These are phyloP conservation scores for Salisapilia sapeloensis DNA, from an alignment of 352 stramenopile genomes.

Conservation along the genomic window DNA sequence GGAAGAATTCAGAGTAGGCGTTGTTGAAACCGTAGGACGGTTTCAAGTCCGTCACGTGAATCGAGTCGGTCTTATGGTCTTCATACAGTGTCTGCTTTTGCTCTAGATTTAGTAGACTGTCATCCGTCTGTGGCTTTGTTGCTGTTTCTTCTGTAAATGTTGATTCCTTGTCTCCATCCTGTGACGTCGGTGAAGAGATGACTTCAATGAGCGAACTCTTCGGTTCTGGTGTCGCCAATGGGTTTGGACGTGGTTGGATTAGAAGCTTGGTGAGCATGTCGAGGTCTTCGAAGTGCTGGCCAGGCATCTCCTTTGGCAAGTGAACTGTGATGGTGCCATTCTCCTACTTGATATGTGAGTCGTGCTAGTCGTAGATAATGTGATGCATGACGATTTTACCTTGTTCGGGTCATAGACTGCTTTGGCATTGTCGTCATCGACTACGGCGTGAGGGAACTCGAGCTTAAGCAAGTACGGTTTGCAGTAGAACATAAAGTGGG, in stretches of 20 bases:
- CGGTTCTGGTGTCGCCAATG: neutral
- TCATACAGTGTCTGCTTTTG: constrained; percentile 6
- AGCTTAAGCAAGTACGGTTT: constrained; percentile 97
- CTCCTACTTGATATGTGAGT: constrained; percentile 57
- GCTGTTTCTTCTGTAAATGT: no score
- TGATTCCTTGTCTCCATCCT: no score
- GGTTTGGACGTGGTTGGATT: no score
- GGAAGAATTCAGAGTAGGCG: constrained; percentile 86
- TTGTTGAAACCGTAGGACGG: constrained; percentile 90
- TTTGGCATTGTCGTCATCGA: constrained; percentile 82
- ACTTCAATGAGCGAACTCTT: no score
- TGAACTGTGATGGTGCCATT: constrained; percentile 88
- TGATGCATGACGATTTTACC: constrained; percentile 16
- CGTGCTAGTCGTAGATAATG: constrained; percentile 3
- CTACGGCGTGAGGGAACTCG: constrained; percentile 78
- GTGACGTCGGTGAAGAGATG: no score
- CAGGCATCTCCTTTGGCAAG: constrained; percentile 77
- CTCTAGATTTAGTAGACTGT: constrained; percentile 41
- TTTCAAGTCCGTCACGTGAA: constrained; percentile 25
- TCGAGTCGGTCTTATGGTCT: constrained; percentile 2
- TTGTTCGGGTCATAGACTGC: constrained; percentile 84
- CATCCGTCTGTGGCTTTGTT: constrained; percentile 8
- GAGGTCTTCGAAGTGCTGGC: constrained; percentile 82
- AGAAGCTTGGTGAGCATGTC: constrained; percentile 87
- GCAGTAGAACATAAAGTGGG: constrained; percentile 90